phyloP scores from a whole-genome alignment of 352 stramenopile species.

The Plasmopara viticola region DNA sequence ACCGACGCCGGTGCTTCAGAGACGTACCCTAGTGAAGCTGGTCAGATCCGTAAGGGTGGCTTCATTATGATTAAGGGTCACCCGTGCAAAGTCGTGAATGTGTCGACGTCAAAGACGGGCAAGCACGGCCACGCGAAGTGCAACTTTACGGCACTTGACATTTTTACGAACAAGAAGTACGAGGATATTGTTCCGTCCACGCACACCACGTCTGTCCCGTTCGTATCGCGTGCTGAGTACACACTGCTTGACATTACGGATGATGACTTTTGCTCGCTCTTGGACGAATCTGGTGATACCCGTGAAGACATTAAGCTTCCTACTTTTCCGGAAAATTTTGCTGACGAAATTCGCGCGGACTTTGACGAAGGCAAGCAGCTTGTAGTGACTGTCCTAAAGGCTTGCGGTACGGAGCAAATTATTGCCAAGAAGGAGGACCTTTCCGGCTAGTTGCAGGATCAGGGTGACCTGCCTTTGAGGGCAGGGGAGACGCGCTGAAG shows the following conservation, averaged over 20 bases:
- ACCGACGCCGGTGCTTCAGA: slow-evolving; percentile 96
- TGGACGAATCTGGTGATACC: slow-evolving; percentile 96
- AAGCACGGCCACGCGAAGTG: slow-evolving; percentile 99
- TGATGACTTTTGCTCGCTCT: slow-evolving; percentile 97
- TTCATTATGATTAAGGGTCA: slow-evolving; percentile 99
- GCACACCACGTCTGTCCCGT: slow-evolving; percentile 97
- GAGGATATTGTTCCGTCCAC: slow-evolving; percentile 99
- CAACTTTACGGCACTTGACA: slow-evolving; percentile 98
- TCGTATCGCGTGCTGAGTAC: slow-evolving; percentile 95
- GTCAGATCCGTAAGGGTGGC: slow-evolving; percentile 98
- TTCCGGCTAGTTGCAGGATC: slow-evolving; percentile 29
- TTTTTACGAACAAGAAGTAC: slow-evolving; percentile 99
- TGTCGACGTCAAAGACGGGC: slow-evolving; percentile 99
- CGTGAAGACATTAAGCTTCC: slow-evolving; percentile 98
- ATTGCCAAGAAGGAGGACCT: slow-evolving; percentile 96
- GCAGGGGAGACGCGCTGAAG: slow-evolving; percentile 22
- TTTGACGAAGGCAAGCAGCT: slow-evolving; percentile 96
- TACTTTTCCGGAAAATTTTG: slow-evolving; percentile 92
- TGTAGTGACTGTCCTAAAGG: slow-evolving; percentile 93
- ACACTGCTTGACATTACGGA: slow-evolving; percentile 98
- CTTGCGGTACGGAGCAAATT: slow-evolving; percentile 97
- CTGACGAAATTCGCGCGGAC: slow-evolving; percentile 93
- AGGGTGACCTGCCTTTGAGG: slow-evolving; percentile 9
- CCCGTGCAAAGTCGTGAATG: slow-evolving; percentile 96
- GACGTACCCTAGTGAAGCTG: slow-evolving; percentile 97